Conservation (phyloP, 495 filamentous ascomycete genomes). For the Xylaria telfairii region DNA sequence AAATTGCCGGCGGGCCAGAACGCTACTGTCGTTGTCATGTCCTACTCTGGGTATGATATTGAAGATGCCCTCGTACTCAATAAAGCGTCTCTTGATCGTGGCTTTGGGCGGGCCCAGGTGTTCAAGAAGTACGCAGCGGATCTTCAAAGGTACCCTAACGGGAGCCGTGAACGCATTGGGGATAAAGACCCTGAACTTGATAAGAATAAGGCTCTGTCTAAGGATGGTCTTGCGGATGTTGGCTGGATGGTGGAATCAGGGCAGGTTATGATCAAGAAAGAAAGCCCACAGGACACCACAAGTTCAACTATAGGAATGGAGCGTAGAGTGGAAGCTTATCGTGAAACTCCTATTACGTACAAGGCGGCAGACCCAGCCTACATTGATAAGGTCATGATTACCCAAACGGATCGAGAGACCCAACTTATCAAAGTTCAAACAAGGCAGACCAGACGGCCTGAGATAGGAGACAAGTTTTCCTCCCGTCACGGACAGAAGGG, state of each 20-base stretch:
- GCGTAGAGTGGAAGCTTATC: constrained; percentile 64
- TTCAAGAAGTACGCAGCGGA: constrained; percentile 85
- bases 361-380: constrained; percentile 82
- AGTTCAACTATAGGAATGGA: constrained; percentile 68
- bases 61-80: constrained; percentile 97
- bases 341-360: constrained; percentile 77
- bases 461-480: constrained; percentile 98
- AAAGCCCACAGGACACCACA: constrained; percentile 78
- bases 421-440: constrained; percentile 89
- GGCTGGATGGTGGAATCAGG: constrained; percentile 74
- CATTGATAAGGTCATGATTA: constrained; percentile 93
- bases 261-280: constrained; percentile 88
- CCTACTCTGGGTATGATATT: constrained; percentile 98
- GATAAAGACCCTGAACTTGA: constrained; percentile 66
- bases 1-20: constrained; percentile 97
- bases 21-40: constrained; percentile 97
- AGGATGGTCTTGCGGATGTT: constrained; percentile 83
- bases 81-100: constrained; percentile 91
- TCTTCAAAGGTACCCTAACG: constrained; percentile 81
- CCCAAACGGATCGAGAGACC: constrained; percentile 80
- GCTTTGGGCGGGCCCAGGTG: constrained; percentile 95
- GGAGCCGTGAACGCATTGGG: constrained; percentile 73
- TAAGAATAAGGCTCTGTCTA: constrained; percentile 76
- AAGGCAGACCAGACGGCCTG: constrained; percentile 88
- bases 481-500: constrained; percentile 99